Conservation (phyloP, 352 stramenopile species). For the Globisporangium yorkense region DNA sequence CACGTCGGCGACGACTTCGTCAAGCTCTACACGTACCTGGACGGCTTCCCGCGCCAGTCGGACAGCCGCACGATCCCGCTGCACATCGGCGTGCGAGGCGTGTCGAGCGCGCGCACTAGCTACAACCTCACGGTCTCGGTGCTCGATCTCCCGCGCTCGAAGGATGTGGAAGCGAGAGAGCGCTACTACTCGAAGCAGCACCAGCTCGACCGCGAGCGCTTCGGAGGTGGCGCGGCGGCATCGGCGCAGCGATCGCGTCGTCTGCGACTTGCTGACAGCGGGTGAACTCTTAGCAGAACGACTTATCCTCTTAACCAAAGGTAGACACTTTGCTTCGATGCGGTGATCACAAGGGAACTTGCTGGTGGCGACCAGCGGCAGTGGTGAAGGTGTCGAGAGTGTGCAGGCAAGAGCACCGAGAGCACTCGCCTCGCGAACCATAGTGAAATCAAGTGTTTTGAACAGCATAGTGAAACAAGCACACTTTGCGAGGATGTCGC, state of each 20-base stretch:
- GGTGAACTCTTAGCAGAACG: neutral
- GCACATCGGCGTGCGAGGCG: slow-evolving; percentile 64
- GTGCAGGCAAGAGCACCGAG: too few species aligned
- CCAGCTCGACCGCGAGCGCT: slow-evolving; percentile 11
- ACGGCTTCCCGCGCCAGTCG: slow-evolving; percentile 60
- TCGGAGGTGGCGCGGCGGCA: neutral
- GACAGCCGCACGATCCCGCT: slow-evolving; percentile 56
- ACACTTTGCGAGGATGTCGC: neutral
- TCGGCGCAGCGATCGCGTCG: neutral
- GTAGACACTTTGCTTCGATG: too few species aligned
- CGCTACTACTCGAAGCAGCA: slow-evolving; percentile 56
- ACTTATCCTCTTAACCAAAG: too few species aligned
- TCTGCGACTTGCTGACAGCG: neutral
- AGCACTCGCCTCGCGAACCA: too few species aligned
- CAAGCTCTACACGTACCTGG: slow-evolving; percentile 70
- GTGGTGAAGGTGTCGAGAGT: too few species aligned
- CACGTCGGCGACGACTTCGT: slow-evolving; percentile 45
- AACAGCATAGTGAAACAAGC: neutral
- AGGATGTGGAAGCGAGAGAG: slow-evolving; percentile 39
- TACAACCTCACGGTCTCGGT: slow-evolving; percentile 60
- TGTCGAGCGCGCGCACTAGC: slow-evolving; percentile 18
- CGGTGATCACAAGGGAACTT: too few species aligned
- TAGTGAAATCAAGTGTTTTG: too few species aligned
- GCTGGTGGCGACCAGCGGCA: too few species aligned
- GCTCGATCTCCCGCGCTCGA: slow-evolving; percentile 44